phyloP scores from a whole-genome alignment of 805 yeast species.

The Metschnikowia kofuensis region DNA sequence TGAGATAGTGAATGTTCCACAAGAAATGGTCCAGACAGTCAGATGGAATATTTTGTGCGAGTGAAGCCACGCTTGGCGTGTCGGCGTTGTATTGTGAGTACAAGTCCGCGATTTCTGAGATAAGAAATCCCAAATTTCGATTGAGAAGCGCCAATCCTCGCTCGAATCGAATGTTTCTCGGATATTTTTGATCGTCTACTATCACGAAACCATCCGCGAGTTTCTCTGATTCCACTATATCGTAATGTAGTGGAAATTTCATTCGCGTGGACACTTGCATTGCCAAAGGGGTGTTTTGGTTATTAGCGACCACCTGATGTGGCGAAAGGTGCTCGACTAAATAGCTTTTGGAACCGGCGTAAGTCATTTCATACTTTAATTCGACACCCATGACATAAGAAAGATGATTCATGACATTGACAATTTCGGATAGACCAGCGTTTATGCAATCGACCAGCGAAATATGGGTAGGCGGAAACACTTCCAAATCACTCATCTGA shows the following conservation, averaged over 20 bases:
- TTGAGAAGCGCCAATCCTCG: constrained; percentile 31
- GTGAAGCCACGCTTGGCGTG: constrained; percentile 4
- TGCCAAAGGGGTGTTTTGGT: constrained; percentile 2
- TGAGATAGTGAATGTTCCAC: constrained; percentile 39
- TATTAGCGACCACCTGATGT: constrained; percentile 4
- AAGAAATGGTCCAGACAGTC: constrained; percentile 40
- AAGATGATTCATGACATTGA: constrained; percentile 24
- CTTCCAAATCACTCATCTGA: not conserved
- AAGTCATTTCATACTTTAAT: constrained; percentile 28
- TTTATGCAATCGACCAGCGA: constrained; percentile 27
- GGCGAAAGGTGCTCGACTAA: constrained; percentile 23
- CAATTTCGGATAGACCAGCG: constrained; percentile 31
- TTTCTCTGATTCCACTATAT: constrained; percentile 20
- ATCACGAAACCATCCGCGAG: constrained; percentile 1
- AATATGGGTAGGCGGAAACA: constrained; percentile 6
- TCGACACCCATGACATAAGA: constrained; percentile 25
- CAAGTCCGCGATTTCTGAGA: constrained; percentile 21
- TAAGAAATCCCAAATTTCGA: constrained; percentile 27
- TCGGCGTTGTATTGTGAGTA: constrained; percentile 13
- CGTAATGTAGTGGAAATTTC: constrained; percentile 30
- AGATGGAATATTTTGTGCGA: constrained; percentile 27
- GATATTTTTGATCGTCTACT: constrained; percentile 6
- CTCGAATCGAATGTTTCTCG: constrained; percentile 29
- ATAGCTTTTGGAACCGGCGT: constrained; percentile 20
- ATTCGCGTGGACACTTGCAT: constrained; percentile 5